Percentiles rank a stretch among this genome's conserved stretches.
Evolutionary conservation across 352 stramenopile species (phyloP).

Genomic region (Globisporangium barbulae): DNA sequence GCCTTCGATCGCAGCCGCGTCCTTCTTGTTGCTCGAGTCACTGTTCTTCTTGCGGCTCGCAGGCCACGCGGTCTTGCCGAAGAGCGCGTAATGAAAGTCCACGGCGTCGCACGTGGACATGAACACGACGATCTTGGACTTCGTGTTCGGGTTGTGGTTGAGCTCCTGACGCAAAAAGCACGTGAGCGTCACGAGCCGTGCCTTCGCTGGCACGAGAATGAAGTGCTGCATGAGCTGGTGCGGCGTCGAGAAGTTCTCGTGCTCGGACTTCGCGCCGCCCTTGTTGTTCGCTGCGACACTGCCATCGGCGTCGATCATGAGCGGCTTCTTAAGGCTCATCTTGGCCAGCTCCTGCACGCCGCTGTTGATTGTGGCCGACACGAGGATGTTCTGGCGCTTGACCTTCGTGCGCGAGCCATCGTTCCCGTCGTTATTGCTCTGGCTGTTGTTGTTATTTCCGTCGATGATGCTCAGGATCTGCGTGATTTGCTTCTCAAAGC

Average conservation of each 20-base stretch:
- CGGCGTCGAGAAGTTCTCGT: conserved; percentile 85
- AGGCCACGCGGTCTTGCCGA: conserved; percentile 83
- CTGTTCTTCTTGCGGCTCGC: conserved; percentile 21
- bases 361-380: conserved; percentile 88
- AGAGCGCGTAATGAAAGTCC: conserved; percentile 94
- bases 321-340: conserved; percentile 76
- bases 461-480: conserved; percentile 96
- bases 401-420: conserved; percentile 17
- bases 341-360: conserved; percentile 79
- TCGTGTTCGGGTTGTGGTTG: conserved; percentile 29
- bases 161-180: conserved; percentile 89
- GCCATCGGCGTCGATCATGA: conserved; percentile 75
- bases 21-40: conserved; percentile 7
- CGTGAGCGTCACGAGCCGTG: conserved; percentile 90
- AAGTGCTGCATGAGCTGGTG: conserved; percentile 95
- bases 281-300: conserved; percentile 12
- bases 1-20: conserved; percentile 51
- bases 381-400: conserved; percentile 72
- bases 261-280: conserved; percentile 8
- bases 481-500: conserved; percentile 99
- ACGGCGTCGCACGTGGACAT: conserved; percentile 96
- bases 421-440: conserved; percentile 35
- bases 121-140: conserved; percentile 94
- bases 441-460: conserved; percentile 89
- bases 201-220: conserved; percentile 94